Evolutionary conservation across 805 yeast genomes (phyloP), one percentile per base, ranked within the genome.

Genomic region (Yamadazyma laniorum): DNA sequence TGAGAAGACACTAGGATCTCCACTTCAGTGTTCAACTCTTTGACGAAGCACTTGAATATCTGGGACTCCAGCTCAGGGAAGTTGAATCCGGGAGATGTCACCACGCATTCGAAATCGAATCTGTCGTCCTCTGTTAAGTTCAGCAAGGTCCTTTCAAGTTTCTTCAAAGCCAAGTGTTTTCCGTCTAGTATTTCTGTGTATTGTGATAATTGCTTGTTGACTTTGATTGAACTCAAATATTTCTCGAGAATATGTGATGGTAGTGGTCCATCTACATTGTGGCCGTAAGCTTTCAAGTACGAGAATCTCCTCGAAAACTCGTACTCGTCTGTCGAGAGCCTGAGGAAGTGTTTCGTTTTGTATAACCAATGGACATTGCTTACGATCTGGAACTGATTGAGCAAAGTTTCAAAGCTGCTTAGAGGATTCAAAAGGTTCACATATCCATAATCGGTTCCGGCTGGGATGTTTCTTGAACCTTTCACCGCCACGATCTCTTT

Each of bases 11-110:
- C n/a, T 21, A 76, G 52, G 11, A 37, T 13, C n/a, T 72, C 74
- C 15, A 77, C 74, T 37, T 68, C 75, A 9, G 72, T 48, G 16
- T 66, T 73, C 22, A 73, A 52, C 21, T 75, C 77, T 35, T 55
- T 46, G 44, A 83, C 77, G 49, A 62, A 75, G 0, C 68, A 82
- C 27, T 56, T 56, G n/a, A 64, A 64, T 1, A 72, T 31, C 2
- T 47, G 53, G 4, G 40, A 34, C n/a, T 38, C 34, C 11, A 41
- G 16, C 1, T 55, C 59, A 8, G 44, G 44, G 4, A 44, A 29
- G 12, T 48, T 53, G 7, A 59, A 53, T 9, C 67, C 65, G 3
- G 43, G 44, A 14, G 47, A 42, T 1, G 70, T 60, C n/a, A 79
- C 48, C 3, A 69, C 52, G 50, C 83, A 77, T 39, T 70, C 56